Conservation (phyloP, 306 rosid species). For the Trifolium pratense region DNA sequence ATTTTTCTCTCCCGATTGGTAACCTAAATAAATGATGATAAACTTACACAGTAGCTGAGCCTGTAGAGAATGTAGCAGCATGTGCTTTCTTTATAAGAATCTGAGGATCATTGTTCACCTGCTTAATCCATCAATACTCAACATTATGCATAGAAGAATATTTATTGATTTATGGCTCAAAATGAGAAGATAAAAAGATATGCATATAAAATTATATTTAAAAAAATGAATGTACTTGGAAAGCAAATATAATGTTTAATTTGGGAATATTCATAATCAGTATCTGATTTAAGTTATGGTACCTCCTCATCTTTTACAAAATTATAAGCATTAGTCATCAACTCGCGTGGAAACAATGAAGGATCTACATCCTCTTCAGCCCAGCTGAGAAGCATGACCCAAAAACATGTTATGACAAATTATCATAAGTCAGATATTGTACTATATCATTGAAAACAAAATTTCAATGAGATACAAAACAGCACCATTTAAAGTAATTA, state of each 20-base stretch:
- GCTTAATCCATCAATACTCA: slow-evolving; percentile 43
- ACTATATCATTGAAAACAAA: not conserved
- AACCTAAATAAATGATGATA: slow-evolving; percentile 21
- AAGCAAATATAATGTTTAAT: not conserved
- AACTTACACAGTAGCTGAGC: slow-evolving; percentile 93
- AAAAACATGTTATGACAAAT: slow-evolving; percentile 13
- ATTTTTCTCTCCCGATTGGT: not conserved
- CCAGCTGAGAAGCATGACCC: slow-evolving; percentile 64
- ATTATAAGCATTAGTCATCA: slow-evolving; percentile 70
- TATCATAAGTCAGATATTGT: not conserved
- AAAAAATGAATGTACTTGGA: not conserved
- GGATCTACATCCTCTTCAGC: slow-evolving; percentile 93
- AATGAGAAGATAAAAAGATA: too few species aligned
- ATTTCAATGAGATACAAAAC: slow-evolving; percentile 23
- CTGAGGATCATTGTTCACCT: slow-evolving; percentile 86
- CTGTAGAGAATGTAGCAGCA: slow-evolving; percentile 82
- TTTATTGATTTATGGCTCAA: too few species aligned
- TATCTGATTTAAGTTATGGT: slow-evolving; percentile 25
- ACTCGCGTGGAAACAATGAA: slow-evolving; percentile 78
- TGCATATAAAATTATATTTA: too few species aligned
- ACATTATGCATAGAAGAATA: too few species aligned
- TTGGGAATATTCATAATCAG: slow-evolving; percentile 9
- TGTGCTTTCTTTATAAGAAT: slow-evolving; percentile 83
- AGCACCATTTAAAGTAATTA: not conserved
- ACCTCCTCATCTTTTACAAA: slow-evolving; percentile 76